These are phyloP conservation scores for Arachis monticola DNA, from an alignment of 331 rosid species.

Conservation along the genomic window DNA sequence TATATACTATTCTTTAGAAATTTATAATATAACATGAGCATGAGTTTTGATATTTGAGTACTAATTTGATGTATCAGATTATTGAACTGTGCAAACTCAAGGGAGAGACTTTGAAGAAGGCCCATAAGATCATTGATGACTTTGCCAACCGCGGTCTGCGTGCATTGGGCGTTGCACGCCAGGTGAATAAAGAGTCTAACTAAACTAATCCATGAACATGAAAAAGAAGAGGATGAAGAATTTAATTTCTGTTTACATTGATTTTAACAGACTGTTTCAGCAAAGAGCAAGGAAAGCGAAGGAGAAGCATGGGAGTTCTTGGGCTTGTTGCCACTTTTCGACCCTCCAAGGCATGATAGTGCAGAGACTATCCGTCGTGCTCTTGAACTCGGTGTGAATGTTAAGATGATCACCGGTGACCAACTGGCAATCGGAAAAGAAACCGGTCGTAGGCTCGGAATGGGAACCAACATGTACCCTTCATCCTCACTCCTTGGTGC, in stretches of 20 bases:
- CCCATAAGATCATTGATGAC: conserved; percentile 62
- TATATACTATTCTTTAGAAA: not conserved
- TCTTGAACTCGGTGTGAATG: conserved; percentile 92
- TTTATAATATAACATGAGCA: not conserved
- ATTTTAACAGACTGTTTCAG: conserved; percentile 60
- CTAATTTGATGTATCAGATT: conserved; percentile 51
- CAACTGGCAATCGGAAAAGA: conserved; percentile 98
- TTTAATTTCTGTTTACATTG: conserved; percentile 5
- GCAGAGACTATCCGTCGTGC: conserved; percentile 92
- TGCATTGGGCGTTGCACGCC: conserved; percentile 73
- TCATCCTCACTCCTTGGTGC: conserved; percentile 88
- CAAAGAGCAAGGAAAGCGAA: conserved; percentile 71
- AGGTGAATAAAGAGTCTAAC: conserved; percentile 51
- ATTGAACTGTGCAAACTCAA: conserved; percentile 75
- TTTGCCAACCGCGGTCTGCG: conserved; percentile 85
- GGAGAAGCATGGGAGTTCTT: conserved; percentile 82
- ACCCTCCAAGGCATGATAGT: conserved; percentile 96
- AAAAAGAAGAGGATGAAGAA: not conserved
- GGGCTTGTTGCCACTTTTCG: conserved; percentile 89
- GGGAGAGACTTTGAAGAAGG: conserved; percentile 65
- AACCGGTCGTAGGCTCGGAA: conserved; percentile 94
- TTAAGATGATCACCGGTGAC: conserved; percentile 97
- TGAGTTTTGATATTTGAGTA: conserved; percentile 20
- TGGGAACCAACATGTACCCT: conserved; percentile 98
- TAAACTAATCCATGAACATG: not conserved